Evolutionary conservation across 2,329 filamentous ascomycete species (phyloP).

Genomic region (Decorospora gaudefroyi): DNA sequence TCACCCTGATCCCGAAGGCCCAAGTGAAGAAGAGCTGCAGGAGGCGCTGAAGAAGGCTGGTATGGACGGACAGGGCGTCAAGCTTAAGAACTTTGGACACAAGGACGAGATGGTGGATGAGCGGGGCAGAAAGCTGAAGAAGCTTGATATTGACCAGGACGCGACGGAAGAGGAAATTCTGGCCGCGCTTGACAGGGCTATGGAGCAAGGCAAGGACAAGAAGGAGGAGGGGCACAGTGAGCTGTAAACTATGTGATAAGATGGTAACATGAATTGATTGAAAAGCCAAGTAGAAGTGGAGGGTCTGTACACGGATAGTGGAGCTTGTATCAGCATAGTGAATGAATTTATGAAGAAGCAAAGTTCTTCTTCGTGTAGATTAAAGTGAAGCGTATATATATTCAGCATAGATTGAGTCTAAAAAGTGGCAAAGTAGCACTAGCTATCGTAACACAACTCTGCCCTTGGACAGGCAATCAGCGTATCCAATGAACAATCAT

Average conservation of each 20-base stretch:
- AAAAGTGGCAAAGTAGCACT: too few relatives aligned
- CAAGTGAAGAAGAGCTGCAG: constrained; percentile 38
- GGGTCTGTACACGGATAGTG: background rate
- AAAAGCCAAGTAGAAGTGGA: background rate
- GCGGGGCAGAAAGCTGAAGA: constrained; percentile 28
- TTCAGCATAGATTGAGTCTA: too few relatives aligned
- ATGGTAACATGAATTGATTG: background rate
- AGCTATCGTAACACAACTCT: too few relatives aligned
- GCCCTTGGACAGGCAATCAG: too few relatives aligned
- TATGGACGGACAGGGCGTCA: constrained; percentile 34
- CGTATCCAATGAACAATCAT: too few relatives aligned
- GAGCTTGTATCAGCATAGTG: too few relatives aligned
- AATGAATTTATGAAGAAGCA: too few relatives aligned
- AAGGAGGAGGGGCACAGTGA: constrained; percentile 27
- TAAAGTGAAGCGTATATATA: too few relatives aligned
- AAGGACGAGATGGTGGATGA: constrained; percentile 29
- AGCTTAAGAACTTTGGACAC: constrained; percentile 25
- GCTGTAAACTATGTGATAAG: constrained; percentile 13
- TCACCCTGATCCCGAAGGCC: constrained; percentile 33
- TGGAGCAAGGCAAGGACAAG: constrained; percentile 7
- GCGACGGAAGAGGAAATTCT: constrained; percentile 52
- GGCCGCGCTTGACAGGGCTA: constrained; percentile 52
- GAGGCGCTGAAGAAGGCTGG: constrained; percentile 42
- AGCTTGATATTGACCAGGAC: constrained; percentile 30
- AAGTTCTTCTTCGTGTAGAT: too few relatives aligned